Conservation (phyloP, 768 basidiomycete species). For the Russula emetica region DNA sequence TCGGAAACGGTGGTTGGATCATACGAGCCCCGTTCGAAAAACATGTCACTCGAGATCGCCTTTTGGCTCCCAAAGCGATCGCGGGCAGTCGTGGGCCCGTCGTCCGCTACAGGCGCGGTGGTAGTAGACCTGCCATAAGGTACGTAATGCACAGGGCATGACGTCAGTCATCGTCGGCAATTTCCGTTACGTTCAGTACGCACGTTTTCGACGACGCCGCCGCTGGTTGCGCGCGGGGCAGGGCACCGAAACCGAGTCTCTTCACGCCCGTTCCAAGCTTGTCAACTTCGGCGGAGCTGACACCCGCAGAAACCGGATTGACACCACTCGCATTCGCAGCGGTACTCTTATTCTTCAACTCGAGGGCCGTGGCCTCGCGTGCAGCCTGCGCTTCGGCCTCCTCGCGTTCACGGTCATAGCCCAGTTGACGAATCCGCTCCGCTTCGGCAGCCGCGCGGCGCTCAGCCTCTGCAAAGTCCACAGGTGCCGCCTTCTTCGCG, state of each 20-base stretch:
- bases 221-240: slow-evolving; percentile 56
- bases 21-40: slow-evolving; percentile 86
- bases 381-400: slow-evolving; percentile 74
- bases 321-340: slow-evolving; percentile 33
- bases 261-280: slow-evolving; percentile 67
- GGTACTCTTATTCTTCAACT: slow-evolving; percentile 35
- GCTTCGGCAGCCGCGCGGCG: slow-evolving; percentile 87
- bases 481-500: slow-evolving; percentile 77
- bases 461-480: slow-evolving; percentile 95
- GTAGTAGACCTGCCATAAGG: slow-evolving; percentile 17
- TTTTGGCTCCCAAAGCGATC: slow-evolving; percentile 92
- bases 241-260: slow-evolving; percentile 79
- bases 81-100: slow-evolving; percentile 73
- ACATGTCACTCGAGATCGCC: slow-evolving; percentile 97
- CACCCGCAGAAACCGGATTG: slow-evolving; percentile 36
- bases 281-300: slow-evolving; percentile 49
- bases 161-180: neutral
- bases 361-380: slow-evolving; percentile 54
- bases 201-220: slow-evolving; percentile 40
- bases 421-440: slow-evolving; percentile 85
- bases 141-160: neutral
- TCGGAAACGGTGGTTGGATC: slow-evolving; percentile 68
- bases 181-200: neutral
- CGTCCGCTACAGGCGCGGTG: slow-evolving; percentile 39
- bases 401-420: slow-evolving; percentile 83